Evolutionary conservation across 2,329 filamentous ascomycete genomes (phyloP), one percentile per base, ranked within the genome.

Genomic region (Trichoderma sp.): DNA sequence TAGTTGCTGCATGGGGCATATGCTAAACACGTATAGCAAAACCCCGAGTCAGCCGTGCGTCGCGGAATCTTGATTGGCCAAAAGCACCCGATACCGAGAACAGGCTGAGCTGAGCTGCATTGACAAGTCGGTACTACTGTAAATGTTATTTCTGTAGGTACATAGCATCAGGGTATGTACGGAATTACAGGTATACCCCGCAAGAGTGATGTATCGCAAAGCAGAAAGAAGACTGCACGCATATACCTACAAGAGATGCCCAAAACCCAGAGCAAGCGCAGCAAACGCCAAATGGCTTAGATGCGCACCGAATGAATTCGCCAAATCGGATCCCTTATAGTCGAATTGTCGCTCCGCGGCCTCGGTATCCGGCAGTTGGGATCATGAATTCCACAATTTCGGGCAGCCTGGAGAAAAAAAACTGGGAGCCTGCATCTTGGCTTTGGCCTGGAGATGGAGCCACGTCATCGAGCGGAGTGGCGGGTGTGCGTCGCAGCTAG

Each of bases 31-130:
- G 47, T 49, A 49, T 24, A 21, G 13, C 47, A 49, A 24, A 49
- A 3, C n/a, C 8, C 47, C n/a, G 47, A 49, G 21, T 49, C 21
- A 24, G n/a, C 47, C 47, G 47, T 13, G 47, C 61, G 29, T 10
- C 21, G 19, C 49, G 53, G 47, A 55, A 5, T 19, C 31, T 24
- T 64, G 61, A 64, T 64, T 64, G 61, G 61, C 31, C 61, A 53
- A 64, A 64, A 64, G 61, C 13, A 55, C 16, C 61, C 61, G 61
- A 64, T 49, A 37, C 56, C 33, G 7, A 35, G 21, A 27, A 27
- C 56, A 27, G 19, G 56, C 56, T 37, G 33, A 40, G 33, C 43
- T 49, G 60, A 40, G 33, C 43, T 49, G 60, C 47, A 55, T 37
- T 19, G 40, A 43, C 16, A n/a, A 43, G 40, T 43, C 40, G n/a